Evolutionary conservation across 2,329 filamentous ascomycete genomes (phyloP).

Genomic region (Aspergillus tamarii): DNA sequence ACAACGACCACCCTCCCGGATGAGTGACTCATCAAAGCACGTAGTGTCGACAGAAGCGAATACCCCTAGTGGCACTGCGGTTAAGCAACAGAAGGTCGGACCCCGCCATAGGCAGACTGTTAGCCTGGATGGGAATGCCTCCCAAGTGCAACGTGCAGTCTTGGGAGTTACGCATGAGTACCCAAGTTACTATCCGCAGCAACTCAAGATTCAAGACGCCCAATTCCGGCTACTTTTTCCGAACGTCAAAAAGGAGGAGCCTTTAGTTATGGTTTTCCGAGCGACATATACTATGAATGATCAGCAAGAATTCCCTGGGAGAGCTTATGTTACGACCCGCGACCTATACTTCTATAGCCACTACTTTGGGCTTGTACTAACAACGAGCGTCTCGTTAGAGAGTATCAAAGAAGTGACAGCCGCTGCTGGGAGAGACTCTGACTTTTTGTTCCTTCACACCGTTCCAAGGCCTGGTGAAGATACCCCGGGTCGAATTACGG

Average conservation of each 20-base stretch:
- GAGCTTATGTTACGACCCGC: slow-evolving; percentile 83
- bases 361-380: slow-evolving; percentile 85
- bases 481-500: slow-evolving; percentile 73
- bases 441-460: slow-evolving; percentile 86
- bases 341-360: slow-evolving; percentile 97
- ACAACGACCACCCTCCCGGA: slow-evolving; percentile 25
- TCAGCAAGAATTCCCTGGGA: slow-evolving; percentile 76
- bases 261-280: slow-evolving; percentile 87
- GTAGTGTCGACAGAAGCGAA: slow-evolving; percentile 25
- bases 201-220: slow-evolving; percentile 82
- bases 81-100: slow-evolving; percentile 30
- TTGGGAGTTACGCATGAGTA: slow-evolving; percentile 55
- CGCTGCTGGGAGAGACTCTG: slow-evolving; percentile 85
- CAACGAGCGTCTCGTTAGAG: slow-evolving; percentile 74
- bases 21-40: slow-evolving; percentile 31
- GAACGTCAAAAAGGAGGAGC: slow-evolving; percentile 73
- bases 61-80: slow-evolving; percentile 23
- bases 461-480: slow-evolving; percentile 65
- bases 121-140: slow-evolving; percentile 54
- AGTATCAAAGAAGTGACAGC: slow-evolving; percentile 87
- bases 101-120: slow-evolving; percentile 59
- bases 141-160: slow-evolving; percentile 38
- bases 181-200: slow-evolving; percentile 76
- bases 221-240: slow-evolving; percentile 94
- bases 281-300: slow-evolving; percentile 84